Evolutionary conservation across 306 rosid genomes (phyloP).

Genomic region (Cicer cuneatum): DNA sequence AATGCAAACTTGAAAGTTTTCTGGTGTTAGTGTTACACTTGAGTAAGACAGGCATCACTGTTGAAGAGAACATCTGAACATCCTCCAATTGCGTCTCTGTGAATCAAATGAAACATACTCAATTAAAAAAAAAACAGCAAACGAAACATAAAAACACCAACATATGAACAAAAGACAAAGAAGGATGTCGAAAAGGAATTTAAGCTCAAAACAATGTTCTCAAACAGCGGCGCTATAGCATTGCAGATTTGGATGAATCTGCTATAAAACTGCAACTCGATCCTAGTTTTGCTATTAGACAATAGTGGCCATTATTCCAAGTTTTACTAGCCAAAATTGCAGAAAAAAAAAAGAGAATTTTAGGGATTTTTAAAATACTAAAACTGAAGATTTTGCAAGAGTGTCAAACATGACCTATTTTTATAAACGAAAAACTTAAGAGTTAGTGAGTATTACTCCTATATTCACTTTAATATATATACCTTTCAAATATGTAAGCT

Average conservation of each 20-base stretch:
- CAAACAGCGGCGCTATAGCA: not conserved
- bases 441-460: not conserved
- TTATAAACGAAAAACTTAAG: not conserved
- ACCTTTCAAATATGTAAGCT: too few relatives aligned
- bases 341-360: not conserved
- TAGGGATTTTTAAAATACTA: not conserved
- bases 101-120: not conserved
- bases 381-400: not conserved
- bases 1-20: not conserved
- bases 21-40: not conserved
- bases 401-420: not conserved
- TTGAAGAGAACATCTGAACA: not conserved
- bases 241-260: not conserved
- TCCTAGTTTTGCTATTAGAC: not conserved
- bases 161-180: not conserved
- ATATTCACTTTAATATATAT: too few relatives aligned
- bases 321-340: not conserved
- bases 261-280: not conserved
- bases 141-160: not conserved
- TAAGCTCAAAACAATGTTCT: too few relatives aligned
- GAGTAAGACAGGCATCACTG: not conserved
- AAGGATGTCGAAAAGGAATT: not conserved
- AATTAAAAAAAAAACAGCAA: not conserved
- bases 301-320: not conserved
- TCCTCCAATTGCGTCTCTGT: not conserved